Evolutionary conservation across 495 filamentous ascomycete species (phyloP).

Genomic region (Podospora bellae-mahoneyi): DNA sequence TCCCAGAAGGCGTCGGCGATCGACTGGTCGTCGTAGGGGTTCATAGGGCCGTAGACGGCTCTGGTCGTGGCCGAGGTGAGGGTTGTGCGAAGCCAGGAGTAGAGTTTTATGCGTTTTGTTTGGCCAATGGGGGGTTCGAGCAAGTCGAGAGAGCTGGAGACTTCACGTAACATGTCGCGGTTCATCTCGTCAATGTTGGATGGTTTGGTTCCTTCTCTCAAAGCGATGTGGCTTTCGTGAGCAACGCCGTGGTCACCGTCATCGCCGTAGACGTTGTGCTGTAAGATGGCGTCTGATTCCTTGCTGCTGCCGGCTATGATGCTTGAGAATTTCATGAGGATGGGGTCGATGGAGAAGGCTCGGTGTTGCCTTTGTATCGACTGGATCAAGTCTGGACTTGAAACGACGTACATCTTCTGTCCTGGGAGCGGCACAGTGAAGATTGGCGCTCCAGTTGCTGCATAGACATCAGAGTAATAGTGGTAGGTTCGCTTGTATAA

Average conservation of each 20-base stretch:
- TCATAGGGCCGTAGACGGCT: slow-evolving; percentile 48
- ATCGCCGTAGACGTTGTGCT: not conserved
- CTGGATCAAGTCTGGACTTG: slow-evolving; percentile 34
- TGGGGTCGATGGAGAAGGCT: slow-evolving; percentile 38
- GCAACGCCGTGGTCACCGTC: slow-evolving; percentile 32
- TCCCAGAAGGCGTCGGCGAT: slow-evolving; percentile 47
- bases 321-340: slow-evolving; percentile 36
- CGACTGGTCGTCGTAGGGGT: slow-evolving; percentile 44
- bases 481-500: slow-evolving; percentile 26
- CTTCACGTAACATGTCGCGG: slow-evolving; percentile 33
- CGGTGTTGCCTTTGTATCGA: slow-evolving; percentile 34
- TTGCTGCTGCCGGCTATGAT: slow-evolving; percentile 32
- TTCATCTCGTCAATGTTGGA: slow-evolving; percentile 38
- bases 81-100: slow-evolving; percentile 41
- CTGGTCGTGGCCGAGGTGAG: slow-evolving; percentile 49
- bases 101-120: slow-evolving; percentile 12
- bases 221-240: slow-evolving; percentile 31
- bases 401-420: slow-evolving; percentile 40
- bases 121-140: slow-evolving; percentile 16
- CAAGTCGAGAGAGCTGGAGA: slow-evolving; percentile 13
- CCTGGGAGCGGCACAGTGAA: slow-evolving; percentile 37
- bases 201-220: slow-evolving; percentile 28
- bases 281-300: slow-evolving; percentile 20
- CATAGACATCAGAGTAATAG: slow-evolving; percentile 6
- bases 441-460: slow-evolving; percentile 27